phyloP scores from a whole-genome alignment of 2,329 filamentous ascomycete genomes.

The Colletotrichum sp. region DNA sequence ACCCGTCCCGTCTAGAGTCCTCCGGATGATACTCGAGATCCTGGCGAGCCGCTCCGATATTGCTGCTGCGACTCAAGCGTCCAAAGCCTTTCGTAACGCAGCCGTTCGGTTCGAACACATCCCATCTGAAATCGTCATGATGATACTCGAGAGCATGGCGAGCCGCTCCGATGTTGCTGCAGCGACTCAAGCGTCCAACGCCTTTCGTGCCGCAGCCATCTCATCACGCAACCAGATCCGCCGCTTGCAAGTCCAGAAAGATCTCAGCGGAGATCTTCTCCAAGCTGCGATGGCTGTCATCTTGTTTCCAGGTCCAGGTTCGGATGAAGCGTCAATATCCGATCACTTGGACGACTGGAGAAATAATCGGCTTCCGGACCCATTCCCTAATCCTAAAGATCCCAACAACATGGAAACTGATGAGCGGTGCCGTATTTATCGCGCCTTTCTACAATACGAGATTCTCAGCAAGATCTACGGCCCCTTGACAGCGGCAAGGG shows the following conservation, averaged over 20 bases:
- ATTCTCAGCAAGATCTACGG: neutral
- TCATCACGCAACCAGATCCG: neutral
- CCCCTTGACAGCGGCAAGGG: neutral
- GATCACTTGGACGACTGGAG: neutral
- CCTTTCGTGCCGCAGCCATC: neutral
- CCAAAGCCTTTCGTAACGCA: too few relatives aligned
- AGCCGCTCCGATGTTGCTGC: too few relatives aligned
- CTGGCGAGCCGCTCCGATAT: neutral
- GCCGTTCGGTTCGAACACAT: too few relatives aligned
- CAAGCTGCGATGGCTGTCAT: neutral
- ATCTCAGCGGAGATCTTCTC: neutral
- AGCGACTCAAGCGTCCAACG: neutral
- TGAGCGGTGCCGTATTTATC: neutral
- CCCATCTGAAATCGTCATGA: too few relatives aligned
- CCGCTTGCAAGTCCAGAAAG: neutral
- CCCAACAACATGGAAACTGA: neutral
- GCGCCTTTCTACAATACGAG: neutral
- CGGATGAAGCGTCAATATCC: neutral
- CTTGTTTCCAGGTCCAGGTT: neutral
- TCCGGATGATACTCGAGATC: neutral
- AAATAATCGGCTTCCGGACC: accelerated
- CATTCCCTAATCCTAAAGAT: neutral
- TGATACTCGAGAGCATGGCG: too few relatives aligned
- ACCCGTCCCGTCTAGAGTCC: too few relatives aligned
- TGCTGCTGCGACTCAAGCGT: too few relatives aligned